A percentile compares a stretch with the other conserved stretches of the same genome.
phyloP scores from a whole-genome alignment of 495 filamentous ascomycete species.

The Aspergillus haitiensis region DNA sequence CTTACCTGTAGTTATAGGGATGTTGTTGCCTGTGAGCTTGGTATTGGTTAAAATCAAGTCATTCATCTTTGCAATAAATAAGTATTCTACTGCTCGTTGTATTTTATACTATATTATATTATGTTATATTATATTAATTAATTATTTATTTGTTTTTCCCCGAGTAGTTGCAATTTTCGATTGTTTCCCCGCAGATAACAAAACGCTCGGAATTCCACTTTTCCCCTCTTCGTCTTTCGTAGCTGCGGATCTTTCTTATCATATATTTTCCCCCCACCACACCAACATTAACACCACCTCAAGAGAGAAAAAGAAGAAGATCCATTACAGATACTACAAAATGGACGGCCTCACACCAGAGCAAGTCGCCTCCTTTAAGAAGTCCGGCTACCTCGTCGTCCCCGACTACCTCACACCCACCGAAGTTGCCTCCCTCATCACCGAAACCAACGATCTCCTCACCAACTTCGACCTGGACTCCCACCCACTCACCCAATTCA shows the following conservation, averaged over 20 bases:
- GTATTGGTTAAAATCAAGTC: too few species aligned
- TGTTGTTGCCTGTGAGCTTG: too few species aligned
- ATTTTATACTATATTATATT: not conserved
- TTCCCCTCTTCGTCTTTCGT: not conserved
- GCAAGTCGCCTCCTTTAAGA: constrained; percentile 70
- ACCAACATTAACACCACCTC: not conserved
- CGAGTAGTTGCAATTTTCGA: too few species aligned
- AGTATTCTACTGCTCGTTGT: too few species aligned
- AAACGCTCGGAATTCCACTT: not conserved
- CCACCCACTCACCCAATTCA: constrained; percentile 92
- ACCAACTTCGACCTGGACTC: constrained; percentile 68
- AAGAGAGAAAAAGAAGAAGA: not conserved
- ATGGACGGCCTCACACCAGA: constrained; percentile 63
- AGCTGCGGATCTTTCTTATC: too few species aligned
- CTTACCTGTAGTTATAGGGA: too few species aligned
- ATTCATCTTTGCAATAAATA: too few species aligned
- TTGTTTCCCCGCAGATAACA: constrained; percentile 2
- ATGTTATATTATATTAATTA: not conserved
- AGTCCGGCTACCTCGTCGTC: constrained; percentile 88
- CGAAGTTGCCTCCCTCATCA: constrained; percentile 67
- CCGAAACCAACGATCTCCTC: constrained; percentile 72
- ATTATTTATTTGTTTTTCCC: not conserved
- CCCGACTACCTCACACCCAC: constrained; percentile 67
- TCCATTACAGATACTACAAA: not conserved
- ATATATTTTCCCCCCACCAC: not conserved